These are phyloP conservation scores for Globomyces pollinis-pini DNA, from an alignment of 192 early-diverging fungal genomes.

Conservation along the genomic window DNA sequence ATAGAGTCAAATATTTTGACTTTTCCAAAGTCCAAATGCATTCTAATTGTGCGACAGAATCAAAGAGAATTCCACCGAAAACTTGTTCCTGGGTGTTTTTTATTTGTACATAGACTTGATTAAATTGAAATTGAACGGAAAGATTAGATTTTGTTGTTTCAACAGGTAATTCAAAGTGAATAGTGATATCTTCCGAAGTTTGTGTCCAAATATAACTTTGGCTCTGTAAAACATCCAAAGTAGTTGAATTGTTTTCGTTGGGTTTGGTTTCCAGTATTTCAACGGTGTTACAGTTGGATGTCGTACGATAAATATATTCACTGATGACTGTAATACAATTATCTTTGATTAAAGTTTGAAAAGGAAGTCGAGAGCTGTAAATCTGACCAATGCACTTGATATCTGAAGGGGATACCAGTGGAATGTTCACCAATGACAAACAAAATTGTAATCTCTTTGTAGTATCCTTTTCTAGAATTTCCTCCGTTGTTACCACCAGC, in stretches of 20 bases:
- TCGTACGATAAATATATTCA: neutral
- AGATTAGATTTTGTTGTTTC: neutral
- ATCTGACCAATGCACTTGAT: neutral
- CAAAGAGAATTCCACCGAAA: slow-evolving; percentile 1
- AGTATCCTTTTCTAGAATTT: too few relatives aligned
- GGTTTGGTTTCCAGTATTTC: neutral
- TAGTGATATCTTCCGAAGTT: neutral
- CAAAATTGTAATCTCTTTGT: neutral
- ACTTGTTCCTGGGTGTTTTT: too few relatives aligned
- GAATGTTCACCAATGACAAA: neutral
- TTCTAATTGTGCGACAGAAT: slow-evolving; percentile 15
- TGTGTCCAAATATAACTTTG: neutral
- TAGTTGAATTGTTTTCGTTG: neutral
- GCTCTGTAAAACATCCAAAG: neutral
- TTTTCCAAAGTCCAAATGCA: slow-evolving; percentile 25
- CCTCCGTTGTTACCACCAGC: too few relatives aligned
- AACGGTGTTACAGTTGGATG: neutral
- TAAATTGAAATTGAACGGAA: too few relatives aligned
- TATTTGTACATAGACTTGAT: too few relatives aligned
- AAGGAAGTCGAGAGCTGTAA: neutral
- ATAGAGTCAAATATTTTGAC: slow-evolving; percentile 16
- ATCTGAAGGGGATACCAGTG: neutral
- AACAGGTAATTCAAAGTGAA: neutral
- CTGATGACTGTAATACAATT: neutral
- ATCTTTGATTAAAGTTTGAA: neutral